phyloP scores from a whole-genome alignment of 768 basidiomycete genomes.

The Holtermanniella nyarrowii region DNA sequence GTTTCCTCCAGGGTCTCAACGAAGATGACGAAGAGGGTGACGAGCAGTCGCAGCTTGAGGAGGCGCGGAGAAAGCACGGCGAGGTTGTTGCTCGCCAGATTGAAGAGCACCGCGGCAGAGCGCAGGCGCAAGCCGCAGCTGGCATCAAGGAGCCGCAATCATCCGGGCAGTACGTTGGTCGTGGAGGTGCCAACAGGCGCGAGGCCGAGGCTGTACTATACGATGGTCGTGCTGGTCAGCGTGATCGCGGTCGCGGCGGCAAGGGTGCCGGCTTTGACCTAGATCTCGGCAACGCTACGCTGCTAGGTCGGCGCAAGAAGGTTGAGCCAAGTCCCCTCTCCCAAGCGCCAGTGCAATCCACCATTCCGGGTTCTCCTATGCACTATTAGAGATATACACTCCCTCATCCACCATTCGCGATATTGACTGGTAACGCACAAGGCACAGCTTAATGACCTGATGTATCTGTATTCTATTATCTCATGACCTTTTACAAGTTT shows the following conservation, averaged over 20 bases:
- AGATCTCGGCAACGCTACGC: conserved; percentile 72
- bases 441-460: neutral
- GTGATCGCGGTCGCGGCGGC: conserved; percentile 49
- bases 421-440: neutral
- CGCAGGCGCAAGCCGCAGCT: conserved; percentile 37
- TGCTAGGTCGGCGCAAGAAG: conserved; percentile 53
- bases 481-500: neutral
- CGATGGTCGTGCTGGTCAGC: conserved; percentile 60
- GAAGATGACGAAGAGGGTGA: conserved; percentile 75
- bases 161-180: conserved; percentile 41
- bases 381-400: conserved; percentile 2
- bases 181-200: conserved; percentile 44
- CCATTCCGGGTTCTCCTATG: conserved; percentile 26
- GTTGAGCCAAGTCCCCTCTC: conserved; percentile 28
- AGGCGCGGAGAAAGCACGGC: conserved; percentile 45
- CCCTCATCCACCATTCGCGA: neutral
- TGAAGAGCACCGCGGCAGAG: conserved; percentile 41
- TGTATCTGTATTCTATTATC: neutral
- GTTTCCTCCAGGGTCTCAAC: conserved; percentile 75
- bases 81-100: conserved; percentile 42
- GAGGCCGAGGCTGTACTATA: conserved; percentile 46
- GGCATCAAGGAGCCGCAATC: conserved; percentile 37
- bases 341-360: conserved; percentile 17
- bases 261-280: conserved; percentile 57
- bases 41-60: conserved; percentile 49